phyloP scores from a whole-genome alignment of 768 basidiomycete genomes.

The Boletellus ananas region DNA sequence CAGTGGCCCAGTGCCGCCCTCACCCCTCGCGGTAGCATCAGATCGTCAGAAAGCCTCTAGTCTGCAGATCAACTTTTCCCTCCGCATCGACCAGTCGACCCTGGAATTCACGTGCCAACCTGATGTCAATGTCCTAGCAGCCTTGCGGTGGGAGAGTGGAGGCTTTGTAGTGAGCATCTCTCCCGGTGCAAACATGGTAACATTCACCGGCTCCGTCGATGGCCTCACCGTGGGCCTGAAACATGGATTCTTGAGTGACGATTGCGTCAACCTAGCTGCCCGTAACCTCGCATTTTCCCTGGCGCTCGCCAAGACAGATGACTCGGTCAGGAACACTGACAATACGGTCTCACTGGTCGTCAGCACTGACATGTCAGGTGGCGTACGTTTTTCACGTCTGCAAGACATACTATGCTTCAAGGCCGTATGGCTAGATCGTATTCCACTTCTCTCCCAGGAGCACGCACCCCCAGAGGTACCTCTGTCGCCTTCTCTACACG shows the following conservation, averaged over 20 bases:
- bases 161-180: conserved; percentile 80
- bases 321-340: conserved; percentile 32
- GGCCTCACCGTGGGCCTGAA: conserved; percentile 79
- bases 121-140: conserved; percentile 88
- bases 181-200: conserved; percentile 66
- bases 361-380: conserved; percentile 83
- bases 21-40: conserved; percentile 17
- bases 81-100: conserved; percentile 88
- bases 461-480: conserved; percentile 19
- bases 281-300: conserved; percentile 79
- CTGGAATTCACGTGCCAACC: conserved; percentile 86
- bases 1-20: conserved; percentile 2
- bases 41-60: conserved; percentile 34
- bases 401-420: conserved; percentile 95
- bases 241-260: conserved; percentile 82
- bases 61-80: conserved; percentile 76
- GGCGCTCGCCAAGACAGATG: conserved; percentile 54
- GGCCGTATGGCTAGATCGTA: conserved; percentile 89
- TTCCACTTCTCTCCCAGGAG: conserved; percentile 64
- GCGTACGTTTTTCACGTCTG: conserved; percentile 76
- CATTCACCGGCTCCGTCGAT: conserved; percentile 75
- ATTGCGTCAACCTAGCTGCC: conserved; percentile 75
- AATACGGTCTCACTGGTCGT: conserved; percentile 69
- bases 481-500: conserved; percentile 12
- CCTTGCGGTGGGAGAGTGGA: conserved; percentile 90